phyloP scores from a whole-genome alignment of 257 asterid genomes.

The Solanum ahanhuiri region DNA sequence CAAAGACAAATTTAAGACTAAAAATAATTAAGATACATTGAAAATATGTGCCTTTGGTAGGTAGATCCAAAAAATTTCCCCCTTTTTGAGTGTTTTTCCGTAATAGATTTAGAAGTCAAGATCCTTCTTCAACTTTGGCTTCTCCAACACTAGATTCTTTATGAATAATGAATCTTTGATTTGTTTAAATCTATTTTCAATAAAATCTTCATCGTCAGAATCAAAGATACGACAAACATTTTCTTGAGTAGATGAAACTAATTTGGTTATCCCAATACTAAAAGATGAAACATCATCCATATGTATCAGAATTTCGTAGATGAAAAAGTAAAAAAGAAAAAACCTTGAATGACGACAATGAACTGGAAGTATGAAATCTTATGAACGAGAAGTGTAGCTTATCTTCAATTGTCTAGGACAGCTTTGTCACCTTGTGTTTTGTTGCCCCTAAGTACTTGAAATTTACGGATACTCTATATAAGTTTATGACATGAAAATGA shows the following conservation, averaged over 20 bases:
- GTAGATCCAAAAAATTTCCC: no score
- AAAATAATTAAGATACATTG: no score
- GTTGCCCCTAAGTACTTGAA: neutral
- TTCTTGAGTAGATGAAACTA: neutral
- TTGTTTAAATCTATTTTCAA: no score
- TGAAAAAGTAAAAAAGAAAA: neutral
- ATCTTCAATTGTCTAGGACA: neutral
- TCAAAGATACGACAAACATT: no score
- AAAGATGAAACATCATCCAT: neutral
- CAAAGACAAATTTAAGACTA: no score
- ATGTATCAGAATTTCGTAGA: neutral
- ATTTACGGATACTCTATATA: neutral
- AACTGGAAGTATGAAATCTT: neutral
- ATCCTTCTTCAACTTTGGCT: no score
- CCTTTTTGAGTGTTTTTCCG: no score
- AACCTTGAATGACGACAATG: neutral
- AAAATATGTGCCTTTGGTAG: no score
- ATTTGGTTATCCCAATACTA: neutral
- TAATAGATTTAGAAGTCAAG: no score
- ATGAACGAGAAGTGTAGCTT: neutral
- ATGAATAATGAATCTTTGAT: neutral
- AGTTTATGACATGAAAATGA: neutral
- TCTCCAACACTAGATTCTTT: neutral
- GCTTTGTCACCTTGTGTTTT: neutral
- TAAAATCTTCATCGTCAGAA: no score